Percentiles rank a stretch among this genome's conserved stretches.
phyloP scores from a whole-genome alignment of 176 grass and related monocot species.

The Aegilops sharonensis region DNA sequence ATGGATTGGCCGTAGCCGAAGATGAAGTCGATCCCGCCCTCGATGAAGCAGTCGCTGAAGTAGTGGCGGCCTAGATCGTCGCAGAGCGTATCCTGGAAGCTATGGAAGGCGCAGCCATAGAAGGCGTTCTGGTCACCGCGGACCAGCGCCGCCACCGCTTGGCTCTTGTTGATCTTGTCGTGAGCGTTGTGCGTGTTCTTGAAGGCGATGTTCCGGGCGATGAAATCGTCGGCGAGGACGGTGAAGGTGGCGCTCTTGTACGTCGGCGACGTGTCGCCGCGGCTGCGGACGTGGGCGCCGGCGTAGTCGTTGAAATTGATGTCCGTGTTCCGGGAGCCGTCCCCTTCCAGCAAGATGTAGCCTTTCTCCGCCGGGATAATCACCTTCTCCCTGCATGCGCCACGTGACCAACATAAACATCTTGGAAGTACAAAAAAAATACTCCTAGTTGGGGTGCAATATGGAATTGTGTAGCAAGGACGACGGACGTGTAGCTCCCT shows the following conservation, averaged over 20 bases:
- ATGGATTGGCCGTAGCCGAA: conserved; percentile 74
- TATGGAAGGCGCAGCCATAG: conserved; percentile 62
- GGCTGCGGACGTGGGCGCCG: neutral
- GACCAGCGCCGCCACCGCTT: neutral
- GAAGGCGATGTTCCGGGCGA: neutral
- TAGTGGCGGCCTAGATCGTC: conserved; percentile 59
- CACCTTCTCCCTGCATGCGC: neutral
- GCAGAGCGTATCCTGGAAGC: conserved; percentile 69
- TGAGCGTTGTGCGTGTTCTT: neutral
- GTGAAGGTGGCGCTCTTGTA: neutral
- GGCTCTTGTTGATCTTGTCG: neutral
- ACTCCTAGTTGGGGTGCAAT: no score
- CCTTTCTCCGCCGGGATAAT: neutral
- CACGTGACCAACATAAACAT: neutral
- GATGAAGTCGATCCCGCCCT: conserved; percentile 73
- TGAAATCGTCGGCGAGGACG: neutral
- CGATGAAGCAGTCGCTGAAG: conserved; percentile 53
- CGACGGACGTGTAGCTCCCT: conserved; percentile 29
- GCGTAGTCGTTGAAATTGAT: neutral
- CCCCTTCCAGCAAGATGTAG: neutral
- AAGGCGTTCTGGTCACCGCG: conserved; percentile 1
- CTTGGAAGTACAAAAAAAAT: no score
- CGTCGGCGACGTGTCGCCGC: neutral
- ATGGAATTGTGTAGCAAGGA: neutral
- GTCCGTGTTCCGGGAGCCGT: neutral